Base-by-base conservation (phyloP, 2,329 filamentous ascomycete species). In the Fusarium continuum region DNA sequence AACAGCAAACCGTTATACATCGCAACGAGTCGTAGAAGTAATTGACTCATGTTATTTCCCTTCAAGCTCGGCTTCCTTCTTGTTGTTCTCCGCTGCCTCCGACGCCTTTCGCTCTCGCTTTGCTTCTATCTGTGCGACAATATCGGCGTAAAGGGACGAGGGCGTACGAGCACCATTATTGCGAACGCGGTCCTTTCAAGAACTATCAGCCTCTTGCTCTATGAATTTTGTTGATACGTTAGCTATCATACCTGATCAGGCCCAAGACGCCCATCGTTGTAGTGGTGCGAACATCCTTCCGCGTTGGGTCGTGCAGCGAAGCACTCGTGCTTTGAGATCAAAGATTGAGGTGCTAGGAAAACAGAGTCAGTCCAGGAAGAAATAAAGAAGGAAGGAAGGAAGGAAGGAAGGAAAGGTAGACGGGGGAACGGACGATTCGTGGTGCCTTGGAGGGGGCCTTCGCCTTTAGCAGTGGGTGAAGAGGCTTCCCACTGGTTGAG, bases 91-190 rank as follows among this genome's bases (percentile, higher is more conserved):
- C 7, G 20, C 20, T 23, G 16, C 46, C 9, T 38, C 41, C 5
- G 49, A 47, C 6, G 47, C 25, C 23, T 32, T 48, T 19, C 50
- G 50, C 16, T 61, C 46, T 20, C 38, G 55, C 23, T 59, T 66
- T 19, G 59, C 60, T 39, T 61, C 60, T 22, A 70, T 59, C 39
- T 68, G 66, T n/a, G 59, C 58, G 36, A 68, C 44, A 32, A 71
- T 73, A 52, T 73, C 68, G 22, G 58, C 59, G 10, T 61, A 68
- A 8, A 74, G 57, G 14, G 72, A 71, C 16, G 39, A 40, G 6
- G 70, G 70, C 5, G 70, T 69, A 25, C 57, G 61, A 2, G 72
- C 70, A 13, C 72, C 68, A 6, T 35, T 71, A 36, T 66, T 68
- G 34, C 38, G 48, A 32, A 73, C 67, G 4, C 69, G 64, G 26